A percentile compares a stretch with the other conserved stretches of the same genome.
phyloP scores from a whole-genome alignment of 176 grass and related monocot genomes.

The Carex cristatella region DNA sequence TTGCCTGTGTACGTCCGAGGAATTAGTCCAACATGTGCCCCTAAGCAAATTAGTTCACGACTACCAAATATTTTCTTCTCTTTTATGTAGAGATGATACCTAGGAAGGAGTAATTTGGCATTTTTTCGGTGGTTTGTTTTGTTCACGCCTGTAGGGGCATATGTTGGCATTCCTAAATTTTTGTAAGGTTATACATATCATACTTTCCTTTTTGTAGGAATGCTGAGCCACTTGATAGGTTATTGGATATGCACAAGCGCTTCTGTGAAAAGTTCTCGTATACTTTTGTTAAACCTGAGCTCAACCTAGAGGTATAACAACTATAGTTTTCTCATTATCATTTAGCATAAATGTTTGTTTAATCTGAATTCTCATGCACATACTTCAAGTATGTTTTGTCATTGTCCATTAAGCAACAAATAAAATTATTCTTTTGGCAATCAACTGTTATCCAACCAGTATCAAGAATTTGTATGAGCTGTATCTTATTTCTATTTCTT shows the following conservation, averaged over 20 bases:
- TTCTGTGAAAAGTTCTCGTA: slow-evolving; percentile 43
- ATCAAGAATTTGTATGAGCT: background rate
- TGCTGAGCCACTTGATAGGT: slow-evolving; percentile 59
- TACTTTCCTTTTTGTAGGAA: slow-evolving; percentile 33
- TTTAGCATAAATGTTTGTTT: background rate
- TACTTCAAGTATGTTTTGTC: background rate
- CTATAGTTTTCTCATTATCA: background rate
- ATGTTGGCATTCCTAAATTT: background rate
- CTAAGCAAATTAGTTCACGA: background rate
- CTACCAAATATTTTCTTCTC: background rate
- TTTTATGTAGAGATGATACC: background rate
- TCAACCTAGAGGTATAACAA: slow-evolving; percentile 47
- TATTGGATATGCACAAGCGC: slow-evolving; percentile 50
- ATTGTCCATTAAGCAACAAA: background rate
- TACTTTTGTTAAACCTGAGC: slow-evolving; percentile 33
- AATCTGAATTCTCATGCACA: background rate
- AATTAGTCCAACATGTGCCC: background rate
- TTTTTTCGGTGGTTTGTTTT: slow-evolving; percentile 17
- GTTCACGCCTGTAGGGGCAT: background rate
- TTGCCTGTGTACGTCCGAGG: background rate
- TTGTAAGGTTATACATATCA: background rate
- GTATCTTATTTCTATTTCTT: background rate
- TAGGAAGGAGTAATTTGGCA: background rate
- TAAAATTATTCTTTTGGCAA: background rate
- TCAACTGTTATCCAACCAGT: background rate